These are phyloP conservation scores for Stephania cephalantha DNA, from an alignment of 164 flowering plant species.

Conservation along the genomic window DNA sequence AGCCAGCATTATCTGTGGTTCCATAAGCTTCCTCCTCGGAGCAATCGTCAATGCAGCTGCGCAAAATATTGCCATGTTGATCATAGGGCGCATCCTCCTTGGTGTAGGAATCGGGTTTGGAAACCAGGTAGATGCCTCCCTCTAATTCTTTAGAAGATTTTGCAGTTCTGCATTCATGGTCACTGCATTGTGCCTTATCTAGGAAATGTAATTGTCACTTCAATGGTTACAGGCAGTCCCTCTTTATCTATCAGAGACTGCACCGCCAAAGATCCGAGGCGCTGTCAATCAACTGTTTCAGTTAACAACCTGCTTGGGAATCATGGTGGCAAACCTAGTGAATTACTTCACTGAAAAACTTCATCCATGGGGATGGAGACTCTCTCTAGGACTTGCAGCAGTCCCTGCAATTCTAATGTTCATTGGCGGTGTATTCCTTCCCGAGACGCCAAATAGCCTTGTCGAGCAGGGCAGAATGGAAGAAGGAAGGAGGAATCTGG, in stretches of 20 bases:
- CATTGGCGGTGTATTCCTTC: conserved; percentile 68
- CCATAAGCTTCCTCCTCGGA: conserved; percentile 71
- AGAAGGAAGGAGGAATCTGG: conserved; percentile 48
- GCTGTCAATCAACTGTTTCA: conserved; percentile 80
- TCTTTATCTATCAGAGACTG: conserved; percentile 83
- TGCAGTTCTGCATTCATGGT: too few species aligned
- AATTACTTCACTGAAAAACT: conserved; percentile 60
- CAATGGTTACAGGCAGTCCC: conserved; percentile 63
- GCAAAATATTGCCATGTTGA: conserved; percentile 59
- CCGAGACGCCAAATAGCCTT: conserved; percentile 92
- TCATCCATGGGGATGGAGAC: conserved; percentile 94
- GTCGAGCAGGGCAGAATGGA: conserved; percentile 70
- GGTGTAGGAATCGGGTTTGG: conserved; percentile 90
- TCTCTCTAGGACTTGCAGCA: conserved; percentile 73
- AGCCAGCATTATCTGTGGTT: conserved; percentile 63
- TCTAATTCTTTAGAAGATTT: too few species aligned
- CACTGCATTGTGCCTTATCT: too few species aligned
- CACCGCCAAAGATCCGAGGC: conserved; percentile 85
- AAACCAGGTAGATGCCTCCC: conserved; percentile 48
- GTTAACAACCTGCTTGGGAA: conserved; percentile 66
- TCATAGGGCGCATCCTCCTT: conserved; percentile 68
- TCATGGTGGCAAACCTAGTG: conserved; percentile 60
- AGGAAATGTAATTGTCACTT: not conserved
- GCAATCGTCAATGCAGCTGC: conserved; percentile 66
- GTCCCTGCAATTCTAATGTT: conserved; percentile 75